These are phyloP conservation scores for Solanum ossicruentum DNA, from an alignment of 257 asterid genomes.

Conservation along the genomic window DNA sequence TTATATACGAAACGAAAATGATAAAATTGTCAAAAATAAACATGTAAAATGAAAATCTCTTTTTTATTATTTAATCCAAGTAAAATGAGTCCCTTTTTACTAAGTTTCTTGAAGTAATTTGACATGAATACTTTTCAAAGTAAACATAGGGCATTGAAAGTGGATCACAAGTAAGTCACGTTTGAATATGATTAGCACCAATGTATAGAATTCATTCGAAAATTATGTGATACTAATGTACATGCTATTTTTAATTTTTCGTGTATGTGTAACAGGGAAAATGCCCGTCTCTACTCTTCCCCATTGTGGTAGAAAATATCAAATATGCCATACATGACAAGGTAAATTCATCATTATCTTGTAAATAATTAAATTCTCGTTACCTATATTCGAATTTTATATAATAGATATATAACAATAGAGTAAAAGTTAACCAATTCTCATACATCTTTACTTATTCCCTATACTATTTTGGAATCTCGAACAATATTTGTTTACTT, in stretches of 20 bases:
- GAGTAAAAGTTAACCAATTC: too few species aligned
- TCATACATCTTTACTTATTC: too few species aligned
- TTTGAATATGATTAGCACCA: not conserved
- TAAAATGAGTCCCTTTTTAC: too few species aligned
- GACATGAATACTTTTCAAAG: not conserved
- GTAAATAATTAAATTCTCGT: too few species aligned
- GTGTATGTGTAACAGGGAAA: conserved; percentile 25
- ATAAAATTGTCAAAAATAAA: not conserved
- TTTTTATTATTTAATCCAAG: too few species aligned
- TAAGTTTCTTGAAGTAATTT: not conserved
- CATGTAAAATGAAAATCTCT: too few species aligned
- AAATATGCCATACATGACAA: conserved; percentile 45
- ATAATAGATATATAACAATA: too few species aligned
- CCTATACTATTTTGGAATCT: too few species aligned
- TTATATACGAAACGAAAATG: not conserved
- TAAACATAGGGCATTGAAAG: not conserved
- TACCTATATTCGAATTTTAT: too few species aligned
- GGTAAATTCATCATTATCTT: conserved; percentile 21
- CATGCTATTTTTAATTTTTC: not conserved
- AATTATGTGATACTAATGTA: not conserved
- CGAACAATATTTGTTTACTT: too few species aligned
- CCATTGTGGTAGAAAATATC: conserved; percentile 66
- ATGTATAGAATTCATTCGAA: not conserved
- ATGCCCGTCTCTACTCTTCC: conserved; percentile 39
- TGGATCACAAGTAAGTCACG: not conserved